Evolutionary conservation across 257 asterid genomes (phyloP), one percentile per base, ranked within the genome.

Genomic region (Misopates orontium): DNA sequence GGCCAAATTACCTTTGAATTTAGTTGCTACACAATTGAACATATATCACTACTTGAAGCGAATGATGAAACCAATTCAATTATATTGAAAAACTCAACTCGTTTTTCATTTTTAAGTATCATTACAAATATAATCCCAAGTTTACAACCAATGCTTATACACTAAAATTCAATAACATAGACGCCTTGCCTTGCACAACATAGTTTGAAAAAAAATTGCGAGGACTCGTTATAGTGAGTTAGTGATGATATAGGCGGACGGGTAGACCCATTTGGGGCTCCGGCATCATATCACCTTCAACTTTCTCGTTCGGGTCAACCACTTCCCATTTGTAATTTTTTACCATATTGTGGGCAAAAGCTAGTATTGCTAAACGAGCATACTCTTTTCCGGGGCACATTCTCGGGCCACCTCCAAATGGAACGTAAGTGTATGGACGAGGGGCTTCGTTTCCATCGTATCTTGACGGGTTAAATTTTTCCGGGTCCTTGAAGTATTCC

Each of bases 281-380:
- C 13, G 96, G 96, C 91, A 89, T 79, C 96, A 89, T 89, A 59
- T 89, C 95, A 56, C 96, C 95, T 53, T 75, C 48, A 10, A 86
- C 82, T 71, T 84, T 86, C 75, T 88, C 91, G 40, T 82, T n/a
- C 0, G 95, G 91, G 8, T 79, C 77, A 7, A 82, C 0, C 20
- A 82, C 83, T 62, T 86, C 88, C 95, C 96, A 86, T 23, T 73
- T 75, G 49, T 84, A 88, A 1, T 74, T 71, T 57, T 77, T 77
- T 8, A 84, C 89, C 5, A 80, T 74, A 44, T 84, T 82, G 36
- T 88, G 94, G 20, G 85, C 62, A 56, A 85, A 88, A 18, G 86
- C 57, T 10, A 88, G 63, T 41, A 80, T 79, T 1, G 88, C 87
- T 1, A 85, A 71, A n/a, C 96, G 74, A 1, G 96, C 96, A 28